These are phyloP conservation scores for Penicillium sp. DNA, from an alignment of 2,329 filamentous ascomycete genomes.

Conservation along the genomic window DNA sequence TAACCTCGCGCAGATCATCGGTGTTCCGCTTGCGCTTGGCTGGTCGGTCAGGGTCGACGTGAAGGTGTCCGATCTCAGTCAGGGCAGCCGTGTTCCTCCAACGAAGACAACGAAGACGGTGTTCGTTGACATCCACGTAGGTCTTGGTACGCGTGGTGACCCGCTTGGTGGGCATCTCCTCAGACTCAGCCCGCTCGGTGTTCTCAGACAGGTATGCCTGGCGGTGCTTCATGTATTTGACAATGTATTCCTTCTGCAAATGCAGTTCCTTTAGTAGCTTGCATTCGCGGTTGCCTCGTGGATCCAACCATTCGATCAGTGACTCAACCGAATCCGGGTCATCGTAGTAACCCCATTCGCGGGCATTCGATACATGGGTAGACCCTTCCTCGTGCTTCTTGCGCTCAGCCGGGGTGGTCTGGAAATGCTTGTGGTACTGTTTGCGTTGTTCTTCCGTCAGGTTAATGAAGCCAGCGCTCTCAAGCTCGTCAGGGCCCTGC, in stretches of 20 bases:
- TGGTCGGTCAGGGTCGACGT: slow-evolving; percentile 58
- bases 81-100: slow-evolving; percentile 67
- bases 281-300: slow-evolving; percentile 79
- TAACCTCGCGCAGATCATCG: slow-evolving; percentile 41
- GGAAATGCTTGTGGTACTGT: slow-evolving; percentile 74
- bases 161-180: slow-evolving; percentile 49
- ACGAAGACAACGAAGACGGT: slow-evolving; percentile 56
- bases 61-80: slow-evolving; percentile 58
- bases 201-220: slow-evolving; percentile 65
- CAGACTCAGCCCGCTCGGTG: slow-evolving; percentile 51
- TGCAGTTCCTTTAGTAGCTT: slow-evolving; percentile 86
- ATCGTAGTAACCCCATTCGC: slow-evolving; percentile 90
- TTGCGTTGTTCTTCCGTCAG: slow-evolving; percentile 68
- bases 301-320: slow-evolving; percentile 85
- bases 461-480: slow-evolving; percentile 83
- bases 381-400: slow-evolving; percentile 82
- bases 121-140: slow-evolving; percentile 55
- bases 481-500: slow-evolving; percentile 88
- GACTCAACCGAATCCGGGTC: slow-evolving; percentile 74
- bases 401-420: slow-evolving; percentile 80
- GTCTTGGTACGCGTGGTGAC: slow-evolving; percentile 65
- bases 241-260: slow-evolving; percentile 72
- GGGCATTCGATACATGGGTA: slow-evolving; percentile 73
- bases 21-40: slow-evolving; percentile 50
- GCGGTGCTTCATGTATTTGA: slow-evolving; percentile 76